phyloP scores from a whole-genome alignment of 2,329 filamentous ascomycete genomes.

The Lecanicillium sp. region DNA sequence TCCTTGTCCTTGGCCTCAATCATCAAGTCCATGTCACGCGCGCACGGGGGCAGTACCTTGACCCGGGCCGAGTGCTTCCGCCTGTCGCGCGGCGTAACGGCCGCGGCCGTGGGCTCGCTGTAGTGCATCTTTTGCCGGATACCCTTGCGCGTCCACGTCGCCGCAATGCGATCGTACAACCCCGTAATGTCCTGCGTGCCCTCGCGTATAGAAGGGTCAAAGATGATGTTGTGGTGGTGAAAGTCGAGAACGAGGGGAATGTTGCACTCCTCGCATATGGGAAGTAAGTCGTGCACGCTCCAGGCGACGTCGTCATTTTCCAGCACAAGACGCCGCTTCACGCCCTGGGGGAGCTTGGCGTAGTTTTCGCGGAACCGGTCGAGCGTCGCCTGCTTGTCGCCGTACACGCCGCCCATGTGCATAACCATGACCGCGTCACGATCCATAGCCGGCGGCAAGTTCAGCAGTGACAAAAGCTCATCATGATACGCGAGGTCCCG shows the following conservation, averaged over 20 bases:
- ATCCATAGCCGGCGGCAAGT: constrained; percentile 69
- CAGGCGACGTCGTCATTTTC: constrained; percentile 94
- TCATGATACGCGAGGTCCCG: constrained; percentile 85
- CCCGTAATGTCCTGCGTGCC: constrained; percentile 74
- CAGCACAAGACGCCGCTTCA: constrained; percentile 78
- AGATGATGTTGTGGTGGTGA: constrained; percentile 93
- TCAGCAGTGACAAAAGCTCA: constrained; percentile 73
- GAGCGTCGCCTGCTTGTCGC: constrained; percentile 75
- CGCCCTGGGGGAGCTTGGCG: constrained; percentile 52
- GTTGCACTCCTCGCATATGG: constrained; percentile 86
- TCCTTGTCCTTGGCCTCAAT: constrained; percentile 98
- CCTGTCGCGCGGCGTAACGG: constrained; percentile 70
- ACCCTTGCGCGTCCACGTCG: constrained; percentile 76
- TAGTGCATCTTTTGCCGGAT: constrained; percentile 98
- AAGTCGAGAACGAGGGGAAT: constrained; percentile 90
- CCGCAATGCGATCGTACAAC: constrained; percentile 69
- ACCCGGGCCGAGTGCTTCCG: constrained; percentile 83
- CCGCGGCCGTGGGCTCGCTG: constrained; percentile 60
- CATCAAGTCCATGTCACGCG: constrained; percentile 88
- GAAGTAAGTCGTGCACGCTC: constrained; percentile 86
- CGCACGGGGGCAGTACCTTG: constrained; percentile 72
- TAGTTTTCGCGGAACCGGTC: constrained; percentile 76
- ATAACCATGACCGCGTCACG: constrained; percentile 90
- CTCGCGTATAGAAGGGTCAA: constrained; percentile 69
- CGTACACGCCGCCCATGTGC: constrained; percentile 87